Percentiles rank a stretch among this genome's conserved stretches.
These are phyloP conservation scores for Ogataea degrootiae DNA, from an alignment of 805 yeast species.

Conservation along the genomic window DNA sequence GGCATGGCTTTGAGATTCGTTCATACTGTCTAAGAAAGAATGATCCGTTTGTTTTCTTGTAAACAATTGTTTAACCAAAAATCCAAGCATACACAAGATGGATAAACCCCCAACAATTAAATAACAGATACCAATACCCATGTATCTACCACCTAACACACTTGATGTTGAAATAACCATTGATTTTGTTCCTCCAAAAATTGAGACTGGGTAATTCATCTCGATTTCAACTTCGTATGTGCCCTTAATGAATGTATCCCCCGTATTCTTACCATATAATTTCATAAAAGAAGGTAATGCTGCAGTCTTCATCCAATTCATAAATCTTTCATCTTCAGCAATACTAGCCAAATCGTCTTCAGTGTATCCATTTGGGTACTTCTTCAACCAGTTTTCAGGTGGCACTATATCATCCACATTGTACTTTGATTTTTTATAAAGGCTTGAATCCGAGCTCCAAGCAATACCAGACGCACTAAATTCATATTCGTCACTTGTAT, in stretches of 20 bases:
- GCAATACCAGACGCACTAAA: constrained; percentile 62
- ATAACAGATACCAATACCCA: constrained; percentile 80
- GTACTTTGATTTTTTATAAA: constrained; percentile 72
- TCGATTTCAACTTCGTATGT: constrained; percentile 64
- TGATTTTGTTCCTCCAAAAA: constrained; percentile 87
- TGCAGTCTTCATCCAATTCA: constrained; percentile 98
- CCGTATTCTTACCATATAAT: constrained; percentile 69
- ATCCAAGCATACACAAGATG: constrained; percentile 64
- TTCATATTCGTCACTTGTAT: constrained; percentile 33
- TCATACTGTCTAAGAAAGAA: constrained; percentile 25
- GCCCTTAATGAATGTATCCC: constrained; percentile 54
- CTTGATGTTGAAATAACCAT: constrained; percentile 76
- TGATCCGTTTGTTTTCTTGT: constrained; percentile 31
- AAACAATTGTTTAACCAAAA: constrained; percentile 74
- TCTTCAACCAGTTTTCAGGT: constrained; percentile 85
- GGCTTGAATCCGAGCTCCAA: constrained; percentile 73
- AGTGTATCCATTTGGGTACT: constrained; percentile 86
- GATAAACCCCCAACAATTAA: constrained; percentile 78
- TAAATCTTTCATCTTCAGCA: constrained; percentile 74
- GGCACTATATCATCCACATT: constrained; percentile 72
- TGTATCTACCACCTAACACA: constrained; percentile 82
- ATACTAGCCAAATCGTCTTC: constrained; percentile 73
- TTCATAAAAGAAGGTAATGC: constrained; percentile 88
- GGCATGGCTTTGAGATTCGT: constrained; percentile 4
- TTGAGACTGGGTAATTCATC: constrained; percentile 74